Evolutionary conservation across 352 stramenopile genomes (phyloP).

Genomic region (Paralagenidium karlingii): DNA sequence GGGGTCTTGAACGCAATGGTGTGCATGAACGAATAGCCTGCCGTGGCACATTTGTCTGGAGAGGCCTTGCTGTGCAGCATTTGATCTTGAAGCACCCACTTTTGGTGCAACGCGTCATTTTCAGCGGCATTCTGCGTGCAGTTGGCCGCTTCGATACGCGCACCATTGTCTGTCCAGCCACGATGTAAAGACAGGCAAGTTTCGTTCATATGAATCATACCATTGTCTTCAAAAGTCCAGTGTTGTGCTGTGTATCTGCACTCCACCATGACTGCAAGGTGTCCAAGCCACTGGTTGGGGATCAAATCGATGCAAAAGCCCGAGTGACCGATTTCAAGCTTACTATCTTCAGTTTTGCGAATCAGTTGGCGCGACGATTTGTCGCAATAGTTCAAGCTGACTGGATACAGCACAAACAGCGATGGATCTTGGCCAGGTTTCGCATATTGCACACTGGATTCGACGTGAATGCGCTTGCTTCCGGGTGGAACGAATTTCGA

Average conservation of each 20-base stretch:
- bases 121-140: slow-evolving; percentile 23
- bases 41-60: slow-evolving; percentile 57
- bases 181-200: slow-evolving; percentile 61
- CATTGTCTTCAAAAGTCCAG: slow-evolving; percentile 41
- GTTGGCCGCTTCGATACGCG: slow-evolving; percentile 30
- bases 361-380: slow-evolving; percentile 45
- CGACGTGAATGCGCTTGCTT: slow-evolving; percentile 47
- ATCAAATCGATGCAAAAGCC: slow-evolving; percentile 47
- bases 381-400: slow-evolving; percentile 46
- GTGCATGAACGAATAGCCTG: slow-evolving; percentile 65
- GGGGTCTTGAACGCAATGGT: slow-evolving; percentile 57
- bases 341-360: slow-evolving; percentile 42
- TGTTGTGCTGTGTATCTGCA: slow-evolving; percentile 52
- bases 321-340: slow-evolving; percentile 50
- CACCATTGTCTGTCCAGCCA: slow-evolving; percentile 33
- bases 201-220: slow-evolving; percentile 39
- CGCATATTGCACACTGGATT: slow-evolving; percentile 29
- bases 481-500: slow-evolving; percentile 76
- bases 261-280: slow-evolving; percentile 46
- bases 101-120: slow-evolving; percentile 16
- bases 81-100: slow-evolving; percentile 41
- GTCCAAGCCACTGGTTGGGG: slow-evolving; percentile 29
- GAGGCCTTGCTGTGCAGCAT: slow-evolving; percentile 12
- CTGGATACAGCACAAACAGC: slow-evolving; percentile 46
- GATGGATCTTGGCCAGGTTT: slow-evolving; percentile 39